Base-by-base conservation (phyloP, 176 grass and related monocot species). In the Oropetium thomaeum region DNA sequence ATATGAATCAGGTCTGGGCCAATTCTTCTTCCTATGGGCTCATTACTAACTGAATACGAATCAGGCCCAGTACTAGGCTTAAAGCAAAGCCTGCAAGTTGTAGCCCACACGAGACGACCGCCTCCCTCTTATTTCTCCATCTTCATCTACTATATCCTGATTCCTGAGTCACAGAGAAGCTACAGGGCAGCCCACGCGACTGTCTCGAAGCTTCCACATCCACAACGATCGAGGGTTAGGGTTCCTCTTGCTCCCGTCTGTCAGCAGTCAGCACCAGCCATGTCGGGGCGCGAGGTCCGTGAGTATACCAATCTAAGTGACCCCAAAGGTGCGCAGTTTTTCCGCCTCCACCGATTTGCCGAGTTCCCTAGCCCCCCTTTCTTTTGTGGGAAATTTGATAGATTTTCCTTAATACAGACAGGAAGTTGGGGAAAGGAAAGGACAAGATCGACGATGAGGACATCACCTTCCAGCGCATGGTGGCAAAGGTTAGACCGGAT, bases 251-350 rank as follows among this genome's bases (percentile, higher is more conserved):
- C 10, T 37, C 61, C 64, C 47, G 37, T 12, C 49, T 22, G 20
- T 23, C 49, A 7, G 35, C 59, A 38, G 62, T 35, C 42, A 41
- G 62, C 74, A 26, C 22, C 61, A 67, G 62, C 83, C 55, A 95
- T 99, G 96, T 90, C 89, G 1, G 96, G 91, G 35, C 85, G 92
- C 82, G 96, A 98, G 82, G 96, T 98, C 71, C 90, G 91, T 63
- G 96, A 98, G 71, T 98, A 98, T 84, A 98, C 96, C 64, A 98
- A 98, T 54, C 96, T 98, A 76, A 98, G 83, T 76, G 96, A 98
- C 82, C 96, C 96, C 59, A 98, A 98, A 98, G 96, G 89, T 94
- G 62, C 16, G 75, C 57, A 34, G 33, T 51, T 28, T 27, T 45
- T 17, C 37, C 47, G 1, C 38, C 66, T 37, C 40, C 3, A 60